phyloP scores from a whole-genome alignment of 2,329 filamentous ascomycete species.

The Scedosporium dehoogii region DNA sequence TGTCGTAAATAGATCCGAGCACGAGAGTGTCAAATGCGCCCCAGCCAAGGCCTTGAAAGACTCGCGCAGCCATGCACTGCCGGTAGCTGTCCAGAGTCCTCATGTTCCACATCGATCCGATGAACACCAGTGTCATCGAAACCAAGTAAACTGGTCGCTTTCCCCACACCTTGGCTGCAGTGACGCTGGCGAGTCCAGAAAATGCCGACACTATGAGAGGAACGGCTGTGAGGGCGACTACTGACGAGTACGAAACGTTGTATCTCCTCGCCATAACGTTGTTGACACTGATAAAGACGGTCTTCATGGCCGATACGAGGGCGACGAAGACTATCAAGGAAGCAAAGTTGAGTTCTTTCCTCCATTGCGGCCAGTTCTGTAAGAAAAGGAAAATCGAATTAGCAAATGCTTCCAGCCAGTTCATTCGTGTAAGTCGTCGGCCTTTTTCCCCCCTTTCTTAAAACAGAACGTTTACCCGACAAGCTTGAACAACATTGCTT shows the following conservation, averaged over 20 bases:
- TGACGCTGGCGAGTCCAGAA: conserved; percentile 30
- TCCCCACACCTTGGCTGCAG: conserved; percentile 36
- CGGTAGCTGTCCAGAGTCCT: conserved; percentile 28
- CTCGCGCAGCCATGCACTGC: conserved; percentile 39
- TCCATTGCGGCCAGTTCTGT: conserved; percentile 47
- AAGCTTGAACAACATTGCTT: background rate
- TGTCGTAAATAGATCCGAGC: conserved; percentile 43
- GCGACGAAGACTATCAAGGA: conserved; percentile 36
- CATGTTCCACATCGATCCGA: conserved; percentile 41
- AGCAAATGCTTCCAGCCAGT: background rate
- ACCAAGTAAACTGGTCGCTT: conserved; percentile 43
- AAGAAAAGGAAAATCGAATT: background rate
- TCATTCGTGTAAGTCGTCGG: background rate
- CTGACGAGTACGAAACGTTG: conserved; percentile 34
- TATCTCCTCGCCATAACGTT: conserved; percentile 31
- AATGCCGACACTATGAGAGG: conserved; percentile 40
- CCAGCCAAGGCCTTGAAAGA: conserved; percentile 49
- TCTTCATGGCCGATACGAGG: conserved; percentile 42
- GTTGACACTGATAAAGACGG: conserved; percentile 39
- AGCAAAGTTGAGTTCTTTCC: conserved; percentile 37
- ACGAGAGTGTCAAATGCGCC: conserved; percentile 47
- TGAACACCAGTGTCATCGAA: conserved; percentile 34
- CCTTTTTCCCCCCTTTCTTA: background rate
- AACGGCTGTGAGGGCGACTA: conserved; percentile 40
- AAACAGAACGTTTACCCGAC: no score